A percentile compares a stretch with the other conserved stretches of the same genome.
phyloP scores from a whole-genome alignment of 768 basidiomycete species.

The Boletus reticuloceps region DNA sequence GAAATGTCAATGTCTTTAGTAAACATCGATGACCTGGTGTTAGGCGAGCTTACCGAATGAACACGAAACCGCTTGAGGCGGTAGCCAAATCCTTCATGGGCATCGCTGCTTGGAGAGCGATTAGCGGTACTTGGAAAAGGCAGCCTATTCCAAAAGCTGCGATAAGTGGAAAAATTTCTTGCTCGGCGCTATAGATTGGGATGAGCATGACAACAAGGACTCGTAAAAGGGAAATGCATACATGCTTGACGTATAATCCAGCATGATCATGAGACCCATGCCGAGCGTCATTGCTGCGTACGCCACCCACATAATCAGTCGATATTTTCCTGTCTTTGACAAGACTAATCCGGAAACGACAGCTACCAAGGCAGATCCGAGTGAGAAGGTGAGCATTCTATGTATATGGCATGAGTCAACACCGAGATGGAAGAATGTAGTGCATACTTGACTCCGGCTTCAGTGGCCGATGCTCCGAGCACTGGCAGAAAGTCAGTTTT shows the following conservation, averaged over 20 bases:
- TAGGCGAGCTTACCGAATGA: constrained; percentile 50
- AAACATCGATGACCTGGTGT: neutral
- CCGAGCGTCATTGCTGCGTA: constrained; percentile 60
- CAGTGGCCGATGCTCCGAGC: constrained; percentile 71
- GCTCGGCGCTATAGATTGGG: constrained; percentile 45
- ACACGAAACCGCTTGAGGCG: constrained; percentile 65
- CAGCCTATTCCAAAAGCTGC: constrained; percentile 64
- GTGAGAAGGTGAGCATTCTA: constrained; percentile 75
- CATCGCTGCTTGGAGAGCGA: constrained; percentile 84
- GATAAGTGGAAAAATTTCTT: constrained; percentile 64
- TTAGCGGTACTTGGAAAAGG: constrained; percentile 65
- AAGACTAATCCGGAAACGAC: constrained; percentile 56
- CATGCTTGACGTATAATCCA: constrained; percentile 52
- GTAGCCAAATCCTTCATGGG: constrained; percentile 86
- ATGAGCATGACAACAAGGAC: constrained; percentile 1
- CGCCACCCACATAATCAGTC: constrained; percentile 59
- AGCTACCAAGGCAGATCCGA: constrained; percentile 55
- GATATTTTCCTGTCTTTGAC: constrained; percentile 56
- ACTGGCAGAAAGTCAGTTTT: constrained; percentile 31
- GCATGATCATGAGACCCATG: constrained; percentile 71
- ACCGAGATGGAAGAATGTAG: neutral
- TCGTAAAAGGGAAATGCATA: neutral
- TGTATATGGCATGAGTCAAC: neutral
- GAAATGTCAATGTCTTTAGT: constrained; percentile 4
- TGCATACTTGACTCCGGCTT: constrained; percentile 60